A percentile compares a stretch with the other conserved stretches of the same genome.
Evolutionary conservation across 2,329 filamentous ascomycete genomes (phyloP).

Genomic region (Phoma sp.): DNA sequence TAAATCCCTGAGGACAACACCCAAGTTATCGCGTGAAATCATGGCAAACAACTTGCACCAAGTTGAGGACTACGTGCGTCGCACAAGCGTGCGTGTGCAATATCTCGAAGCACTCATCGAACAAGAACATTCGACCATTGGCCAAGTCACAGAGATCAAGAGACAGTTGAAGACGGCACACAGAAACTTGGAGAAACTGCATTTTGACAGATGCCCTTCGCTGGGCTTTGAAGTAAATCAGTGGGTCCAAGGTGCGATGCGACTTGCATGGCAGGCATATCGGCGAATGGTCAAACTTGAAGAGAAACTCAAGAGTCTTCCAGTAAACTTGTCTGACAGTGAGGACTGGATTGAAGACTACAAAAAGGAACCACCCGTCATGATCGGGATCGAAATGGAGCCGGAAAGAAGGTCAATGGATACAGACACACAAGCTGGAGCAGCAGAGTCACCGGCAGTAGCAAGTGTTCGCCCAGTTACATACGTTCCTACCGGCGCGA

Average conservation of each 20-base stretch:
- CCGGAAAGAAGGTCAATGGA: neutral
- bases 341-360: constrained; percentile 7
- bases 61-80: constrained; percentile 18
- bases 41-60: constrained; percentile 15
- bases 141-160: constrained; percentile 30
- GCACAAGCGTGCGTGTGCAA: constrained; percentile 21
- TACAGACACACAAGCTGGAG: neutral
- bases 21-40: constrained; percentile 14
- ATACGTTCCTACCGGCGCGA: constrained; percentile 12
- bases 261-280: constrained; percentile 31
- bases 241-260: constrained; percentile 19
- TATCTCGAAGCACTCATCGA: constrained; percentile 24
- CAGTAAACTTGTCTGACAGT: constrained; percentile 4
- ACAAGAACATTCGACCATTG: constrained; percentile 17
- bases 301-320: constrained; percentile 17
- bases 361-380: constrained; percentile 9
- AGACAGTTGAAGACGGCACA: constrained; percentile 26
- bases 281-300: constrained; percentile 25
- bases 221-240: constrained; percentile 16
- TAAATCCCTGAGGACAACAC: constrained; percentile 1
- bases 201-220: constrained; percentile 14
- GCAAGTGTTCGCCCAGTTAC: constrained; percentile 9
- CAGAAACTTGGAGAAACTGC: constrained; percentile 29
- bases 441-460: neutral
- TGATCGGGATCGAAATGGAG: constrained; percentile 17